Conservation (phyloP, 768 basidiomycete genomes). For the Russula vinacea region DNA sequence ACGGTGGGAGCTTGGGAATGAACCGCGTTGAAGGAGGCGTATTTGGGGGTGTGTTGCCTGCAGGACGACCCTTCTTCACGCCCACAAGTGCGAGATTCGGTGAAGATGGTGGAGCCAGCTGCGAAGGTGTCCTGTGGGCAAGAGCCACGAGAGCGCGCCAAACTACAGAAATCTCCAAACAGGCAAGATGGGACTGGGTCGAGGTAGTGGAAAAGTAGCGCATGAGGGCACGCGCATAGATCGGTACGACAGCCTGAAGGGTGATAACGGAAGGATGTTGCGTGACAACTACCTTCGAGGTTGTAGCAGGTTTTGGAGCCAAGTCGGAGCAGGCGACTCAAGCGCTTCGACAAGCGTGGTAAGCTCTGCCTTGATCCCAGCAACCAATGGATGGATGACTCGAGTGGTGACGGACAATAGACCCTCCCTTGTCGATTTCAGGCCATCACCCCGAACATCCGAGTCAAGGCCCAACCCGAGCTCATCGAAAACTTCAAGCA, state of each 20-base stretch:
- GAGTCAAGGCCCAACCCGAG: slow-evolving; percentile 58
- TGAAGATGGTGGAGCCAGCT: slow-evolving; percentile 43
- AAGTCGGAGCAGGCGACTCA: slow-evolving; percentile 41
- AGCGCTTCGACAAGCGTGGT: slow-evolving; percentile 60
- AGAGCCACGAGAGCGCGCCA: slow-evolving; percentile 75
- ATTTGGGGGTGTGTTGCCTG: slow-evolving; percentile 48
- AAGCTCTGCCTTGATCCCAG: slow-evolving; percentile 58
- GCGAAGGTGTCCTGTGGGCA: slow-evolving; percentile 51
- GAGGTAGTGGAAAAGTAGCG: slow-evolving; percentile 53
- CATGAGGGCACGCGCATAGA: slow-evolving; percentile 55
- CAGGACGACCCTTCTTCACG: slow-evolving; percentile 34
- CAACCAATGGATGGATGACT: slow-evolving; percentile 61
- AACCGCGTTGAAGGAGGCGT: slow-evolving; percentile 60
- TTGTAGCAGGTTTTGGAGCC: slow-evolving; percentile 7
- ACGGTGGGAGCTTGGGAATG: slow-evolving; percentile 61
- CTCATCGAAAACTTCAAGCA: slow-evolving; percentile 67
- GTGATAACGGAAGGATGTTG: slow-evolving; percentile 59
- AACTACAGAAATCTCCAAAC: slow-evolving; percentile 66
- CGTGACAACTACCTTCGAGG: slow-evolving; percentile 10
- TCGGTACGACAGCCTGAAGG: slow-evolving; percentile 57
- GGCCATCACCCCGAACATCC: slow-evolving; percentile 62
- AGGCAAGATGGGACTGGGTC: slow-evolving; percentile 61
- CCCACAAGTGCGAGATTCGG: slow-evolving; percentile 35
- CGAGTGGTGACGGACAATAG: slow-evolving; percentile 65
- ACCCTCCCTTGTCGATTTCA: slow-evolving; percentile 67